These are phyloP conservation scores for Pichia heedii DNA, from an alignment of 805 yeast genomes.

Conservation along the genomic window DNA sequence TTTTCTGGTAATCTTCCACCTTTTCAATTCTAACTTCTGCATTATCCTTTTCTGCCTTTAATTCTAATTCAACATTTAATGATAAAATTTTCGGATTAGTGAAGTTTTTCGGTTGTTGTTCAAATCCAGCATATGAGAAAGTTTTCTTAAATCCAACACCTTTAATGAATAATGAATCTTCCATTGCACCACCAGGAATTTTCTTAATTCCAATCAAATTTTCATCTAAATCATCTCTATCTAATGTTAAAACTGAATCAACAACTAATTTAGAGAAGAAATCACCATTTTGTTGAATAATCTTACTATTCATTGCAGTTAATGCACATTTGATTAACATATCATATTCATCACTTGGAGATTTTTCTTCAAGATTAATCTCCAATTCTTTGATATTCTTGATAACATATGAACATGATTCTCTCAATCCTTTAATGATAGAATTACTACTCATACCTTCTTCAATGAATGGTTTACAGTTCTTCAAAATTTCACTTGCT, in stretches of 20 bases:
- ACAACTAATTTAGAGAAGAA: slow-evolving; percentile 96
- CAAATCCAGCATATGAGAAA: slow-evolving; percentile 96
- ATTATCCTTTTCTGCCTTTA: slow-evolving; percentile 97
- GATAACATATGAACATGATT: slow-evolving; percentile 71
- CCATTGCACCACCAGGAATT: slow-evolving; percentile 94
- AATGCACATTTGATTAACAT: slow-evolving; percentile 86
- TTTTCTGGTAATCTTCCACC: slow-evolving; percentile 87
- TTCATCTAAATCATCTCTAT: slow-evolving; percentile 79
- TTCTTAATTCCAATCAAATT: slow-evolving; percentile 88
- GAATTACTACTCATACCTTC: slow-evolving; percentile 93
- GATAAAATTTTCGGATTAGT: slow-evolving; percentile 71
- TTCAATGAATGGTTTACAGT: slow-evolving; percentile 82
- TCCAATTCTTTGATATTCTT: slow-evolving; percentile 66
- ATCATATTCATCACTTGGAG: slow-evolving; percentile 52
- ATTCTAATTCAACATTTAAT: slow-evolving; percentile 87
- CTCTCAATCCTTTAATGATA: slow-evolving; percentile 79
- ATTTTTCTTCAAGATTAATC: slow-evolving; percentile 46
- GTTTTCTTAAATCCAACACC: slow-evolving; percentile 98
- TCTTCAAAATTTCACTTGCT: slow-evolving; percentile 92
- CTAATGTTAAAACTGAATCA: slow-evolving; percentile 84
- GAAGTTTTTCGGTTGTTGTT: slow-evolving; percentile 92
- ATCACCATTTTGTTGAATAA: slow-evolving; percentile 77
- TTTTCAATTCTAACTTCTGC: slow-evolving; percentile 96
- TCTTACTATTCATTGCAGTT: slow-evolving; percentile 95
- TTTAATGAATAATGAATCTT: slow-evolving; percentile 77